Base-by-base conservation (phyloP, 257 asterid species). In the Salvia splendens region DNA sequence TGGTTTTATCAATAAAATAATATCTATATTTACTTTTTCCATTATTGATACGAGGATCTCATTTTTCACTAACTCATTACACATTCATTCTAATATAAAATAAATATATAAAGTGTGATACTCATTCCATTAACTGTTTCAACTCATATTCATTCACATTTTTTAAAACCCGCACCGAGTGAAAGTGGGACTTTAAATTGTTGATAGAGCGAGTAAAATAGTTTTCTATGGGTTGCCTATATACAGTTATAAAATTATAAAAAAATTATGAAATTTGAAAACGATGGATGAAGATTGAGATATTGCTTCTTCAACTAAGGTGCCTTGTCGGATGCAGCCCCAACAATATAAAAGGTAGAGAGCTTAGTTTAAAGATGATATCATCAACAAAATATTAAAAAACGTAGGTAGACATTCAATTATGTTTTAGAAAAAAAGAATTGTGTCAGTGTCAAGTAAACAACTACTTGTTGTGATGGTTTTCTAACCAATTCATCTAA, bases 381-480 rank as follows among this genome's bases (percentile, higher is more conserved):
- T 78, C 85, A 84, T 61, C 63, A 40, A 45, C 17, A 64, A 40
- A 46, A 38, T 20, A 24, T 24, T n/a, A n/a, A 24, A 32, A 12
- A 53, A 3, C 4, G 15, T 43, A 6, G 8, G 20, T 10, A n/a
- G n/a, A n/a, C n/a, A 47, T 56, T 24, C 32, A 62, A 61, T 5
- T 35, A 14, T 14, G 12, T 12, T 20, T 5, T 28, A 46, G 8
- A 38, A 41, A 40, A 5, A 76, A 71, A 42, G 41, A 67, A 68
- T 54, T 71, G 73, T 76, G 74, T 79, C 61, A 63, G 73, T 80
- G 72, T 82, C 87, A 74, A 79, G 79, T 80, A 80, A 86, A 80
- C 86, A 82, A 80, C 82, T 82, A 77, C 94, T 86, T 86, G 85
- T 30, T 77, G 69, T 9, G 6, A 73, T 86, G 85, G 88, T 80